A percentile compares a stretch with the other conserved stretches of the same genome.
These are phyloP conservation scores for Fusarium sulawesiense DNA, from an alignment of 2,329 filamentous ascomycete species.

Conservation along the genomic window DNA sequence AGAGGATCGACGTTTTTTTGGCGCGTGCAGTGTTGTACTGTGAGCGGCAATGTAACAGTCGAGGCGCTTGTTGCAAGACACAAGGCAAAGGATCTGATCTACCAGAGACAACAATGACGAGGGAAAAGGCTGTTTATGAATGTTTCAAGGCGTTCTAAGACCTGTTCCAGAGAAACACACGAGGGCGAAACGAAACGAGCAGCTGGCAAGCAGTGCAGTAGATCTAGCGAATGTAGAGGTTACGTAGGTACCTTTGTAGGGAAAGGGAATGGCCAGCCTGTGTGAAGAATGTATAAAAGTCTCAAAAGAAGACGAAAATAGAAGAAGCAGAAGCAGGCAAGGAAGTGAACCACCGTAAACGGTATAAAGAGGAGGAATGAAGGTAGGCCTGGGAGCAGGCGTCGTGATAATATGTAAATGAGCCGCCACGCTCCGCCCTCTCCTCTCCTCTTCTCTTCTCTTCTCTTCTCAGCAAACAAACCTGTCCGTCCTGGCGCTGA, in stretches of 20 bases:
- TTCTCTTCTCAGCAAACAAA: conserved; percentile 9
- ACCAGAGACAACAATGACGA: conserved; percentile 18
- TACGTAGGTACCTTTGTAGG: neutral
- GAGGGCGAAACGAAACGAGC: conserved; percentile 4
- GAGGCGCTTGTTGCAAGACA: conserved; percentile 33
- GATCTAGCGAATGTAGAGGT: conserved; percentile 5
- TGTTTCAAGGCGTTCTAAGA: conserved; percentile 32
- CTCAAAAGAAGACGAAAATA: conserved; percentile 14
- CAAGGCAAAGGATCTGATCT: conserved; percentile 24
- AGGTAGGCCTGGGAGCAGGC: conserved; percentile 32
- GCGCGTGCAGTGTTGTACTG: conserved; percentile 21
- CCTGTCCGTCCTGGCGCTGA: conserved; percentile 9
- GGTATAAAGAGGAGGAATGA: conserved; percentile 34
- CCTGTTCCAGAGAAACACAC: conserved; percentile 23
- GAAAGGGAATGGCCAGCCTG: conserved; percentile 32
- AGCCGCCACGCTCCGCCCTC: conserved; percentile 4
- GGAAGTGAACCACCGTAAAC: conserved; percentile 27
- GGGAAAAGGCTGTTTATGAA: conserved; percentile 34
- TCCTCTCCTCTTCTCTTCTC: neutral
- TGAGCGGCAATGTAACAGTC: conserved; percentile 16
- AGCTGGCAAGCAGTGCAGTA: conserved; percentile 22
- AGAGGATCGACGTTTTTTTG: conserved; percentile 35
- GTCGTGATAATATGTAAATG: conserved; percentile 45
- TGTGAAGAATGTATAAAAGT: conserved; percentile 31
- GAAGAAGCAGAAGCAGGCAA: conserved; percentile 15